These are phyloP conservation scores for Fragilariopsis cylindrus DNA, from an alignment of 108 stramenopile genomes.

Conservation along the genomic window DNA sequence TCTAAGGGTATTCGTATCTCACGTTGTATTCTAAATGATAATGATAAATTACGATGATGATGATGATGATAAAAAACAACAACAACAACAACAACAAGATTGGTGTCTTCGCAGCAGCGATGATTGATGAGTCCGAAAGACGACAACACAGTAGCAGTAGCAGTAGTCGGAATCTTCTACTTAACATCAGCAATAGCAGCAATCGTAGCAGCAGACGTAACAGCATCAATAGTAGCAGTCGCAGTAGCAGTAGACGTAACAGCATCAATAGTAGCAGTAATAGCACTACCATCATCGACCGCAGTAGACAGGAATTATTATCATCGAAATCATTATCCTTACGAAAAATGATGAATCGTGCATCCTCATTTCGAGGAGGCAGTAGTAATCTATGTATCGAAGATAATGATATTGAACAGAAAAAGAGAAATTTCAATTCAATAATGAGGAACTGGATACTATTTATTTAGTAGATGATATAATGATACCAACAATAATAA, in stretches of 20 bases:
- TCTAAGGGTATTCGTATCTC: neutral
- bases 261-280: neutral
- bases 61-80: neutral
- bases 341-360: conserved; percentile 16
- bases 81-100: neutral
- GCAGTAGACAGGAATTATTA: neutral
- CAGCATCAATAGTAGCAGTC: neutral
- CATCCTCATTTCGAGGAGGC: neutral
- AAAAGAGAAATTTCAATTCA: neutral
- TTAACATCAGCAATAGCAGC: neutral
- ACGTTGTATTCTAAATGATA: neutral
- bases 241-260: neutral
- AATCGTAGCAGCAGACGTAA: neutral
- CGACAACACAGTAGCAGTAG: neutral
- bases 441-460: neutral
- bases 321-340: neutral
- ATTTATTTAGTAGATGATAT: neutral
- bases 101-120: conserved; percentile 32
- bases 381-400: neutral
- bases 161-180: neutral
- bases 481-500: neutral
- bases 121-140: conserved; percentile 33
- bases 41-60: conserved; percentile 15
- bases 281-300: neutral
- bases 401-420: neutral